Evolutionary conservation across 306 rosid genomes (phyloP).

Genomic region (Arachis hypogaea): DNA sequence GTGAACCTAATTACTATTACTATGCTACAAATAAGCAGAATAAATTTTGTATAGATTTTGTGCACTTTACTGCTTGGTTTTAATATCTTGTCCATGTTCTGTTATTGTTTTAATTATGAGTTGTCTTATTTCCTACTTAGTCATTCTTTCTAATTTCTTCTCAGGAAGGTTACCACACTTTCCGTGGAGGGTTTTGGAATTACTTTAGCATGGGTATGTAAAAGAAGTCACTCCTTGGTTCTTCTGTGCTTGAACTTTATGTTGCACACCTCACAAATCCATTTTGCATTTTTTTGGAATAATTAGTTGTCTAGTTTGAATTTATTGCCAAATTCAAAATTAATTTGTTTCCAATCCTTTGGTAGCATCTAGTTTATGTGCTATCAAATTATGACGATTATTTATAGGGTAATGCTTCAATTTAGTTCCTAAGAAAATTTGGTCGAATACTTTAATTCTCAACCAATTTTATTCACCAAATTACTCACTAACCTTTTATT

Average conservation of each 20-base stretch:
- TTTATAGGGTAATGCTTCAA: no score
- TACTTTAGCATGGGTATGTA: slow-evolving; percentile 98
- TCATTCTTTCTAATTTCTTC: slow-evolving; percentile 40
- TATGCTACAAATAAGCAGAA: slow-evolving; percentile 12
- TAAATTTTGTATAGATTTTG: slow-evolving; percentile 27
- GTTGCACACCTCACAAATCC: slow-evolving; percentile 21
- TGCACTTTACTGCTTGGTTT: slow-evolving; percentile 11
- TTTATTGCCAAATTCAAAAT: slow-evolving; percentile 2
- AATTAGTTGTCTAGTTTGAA: slow-evolving; percentile 13
- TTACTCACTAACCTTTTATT: no score
- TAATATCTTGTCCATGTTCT: slow-evolving; percentile 1
- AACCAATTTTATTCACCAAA: no score
- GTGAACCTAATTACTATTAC: slow-evolving; percentile 8
- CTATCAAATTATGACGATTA: no score
- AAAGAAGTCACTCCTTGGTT: slow-evolving; percentile 40
- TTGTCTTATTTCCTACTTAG: slow-evolving; percentile 18
- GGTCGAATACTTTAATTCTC: no score
- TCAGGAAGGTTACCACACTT: slow-evolving; percentile 89
- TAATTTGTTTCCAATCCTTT: slow-evolving; percentile 9
- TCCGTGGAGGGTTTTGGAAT: slow-evolving; percentile 99
- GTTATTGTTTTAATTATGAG: slow-evolving; percentile 17
- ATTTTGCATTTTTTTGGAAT: slow-evolving; percentile 7
- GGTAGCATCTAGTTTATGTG: slow-evolving; percentile 8
- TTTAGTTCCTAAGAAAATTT: no score
- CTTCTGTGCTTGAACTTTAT: slow-evolving; percentile 33